Conservation (phyloP, 805 yeast genomes). For the Yamadazyma philogaea region DNA sequence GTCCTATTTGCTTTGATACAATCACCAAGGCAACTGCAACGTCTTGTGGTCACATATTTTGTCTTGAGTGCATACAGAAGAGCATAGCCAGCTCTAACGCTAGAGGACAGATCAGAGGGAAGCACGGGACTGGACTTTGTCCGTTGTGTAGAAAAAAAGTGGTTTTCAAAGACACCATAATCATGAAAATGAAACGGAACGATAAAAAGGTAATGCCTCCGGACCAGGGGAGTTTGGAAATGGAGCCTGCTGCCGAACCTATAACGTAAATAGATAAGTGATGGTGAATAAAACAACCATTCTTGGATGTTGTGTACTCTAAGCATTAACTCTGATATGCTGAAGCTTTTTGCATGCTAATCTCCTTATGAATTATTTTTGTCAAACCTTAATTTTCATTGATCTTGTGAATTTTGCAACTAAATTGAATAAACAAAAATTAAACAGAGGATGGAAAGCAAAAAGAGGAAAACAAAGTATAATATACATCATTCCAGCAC, state of each 20-base stretch:
- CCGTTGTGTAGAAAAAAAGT: constrained; percentile 42
- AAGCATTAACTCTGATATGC: too few species aligned
- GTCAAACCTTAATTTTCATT: too few species aligned
- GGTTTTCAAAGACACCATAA: constrained; percentile 34
- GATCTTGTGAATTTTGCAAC: constrained; percentile 3
- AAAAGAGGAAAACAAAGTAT: too few species aligned
- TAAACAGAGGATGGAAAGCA: neutral
- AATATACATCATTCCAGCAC: too few species aligned
- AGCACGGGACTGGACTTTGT: constrained; percentile 40
- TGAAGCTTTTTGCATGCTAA: too few species aligned
- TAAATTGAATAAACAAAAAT: too few species aligned
- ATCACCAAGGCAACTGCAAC: constrained; percentile 39
- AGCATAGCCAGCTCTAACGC: constrained; percentile 40
- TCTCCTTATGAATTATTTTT: too few species aligned
- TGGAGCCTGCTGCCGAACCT: neutral
- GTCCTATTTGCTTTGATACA: constrained; percentile 46
- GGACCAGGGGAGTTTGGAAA: neutral
- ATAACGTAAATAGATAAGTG: neutral
- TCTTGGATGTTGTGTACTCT: neutral
- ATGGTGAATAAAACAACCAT: neutral
- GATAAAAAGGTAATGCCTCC: constrained; percentile 13
- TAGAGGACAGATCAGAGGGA: constrained; percentile 39
- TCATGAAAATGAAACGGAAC: constrained; percentile 19
- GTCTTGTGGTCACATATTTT: constrained; percentile 43
- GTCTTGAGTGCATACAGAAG: constrained; percentile 41